These are phyloP conservation scores for Drechslerella stenobrocha DNA, from an alignment of 2,329 filamentous ascomycete species.

Conservation along the genomic window DNA sequence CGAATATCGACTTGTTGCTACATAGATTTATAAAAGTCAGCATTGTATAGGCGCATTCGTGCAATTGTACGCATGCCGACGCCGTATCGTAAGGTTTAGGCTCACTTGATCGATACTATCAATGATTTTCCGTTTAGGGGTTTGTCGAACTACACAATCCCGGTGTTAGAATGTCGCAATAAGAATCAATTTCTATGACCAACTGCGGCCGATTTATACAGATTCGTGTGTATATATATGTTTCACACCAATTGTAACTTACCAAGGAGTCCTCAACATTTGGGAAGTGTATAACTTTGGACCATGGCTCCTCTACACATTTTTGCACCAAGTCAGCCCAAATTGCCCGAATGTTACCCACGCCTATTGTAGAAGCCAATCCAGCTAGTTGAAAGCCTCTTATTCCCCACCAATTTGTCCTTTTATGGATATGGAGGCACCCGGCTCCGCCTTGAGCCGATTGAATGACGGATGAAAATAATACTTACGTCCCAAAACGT, in stretches of 20 bases:
- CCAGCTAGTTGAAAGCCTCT: too few species aligned
- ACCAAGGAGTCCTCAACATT: constrained; percentile 48
- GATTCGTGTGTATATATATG: too few species aligned
- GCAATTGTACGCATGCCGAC: too few species aligned
- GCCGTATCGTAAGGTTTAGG: too few species aligned
- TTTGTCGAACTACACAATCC: constrained; percentile 57
- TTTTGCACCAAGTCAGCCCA: not conserved
- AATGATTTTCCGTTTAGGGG: constrained; percentile 57
- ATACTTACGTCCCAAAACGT: constrained; percentile 50
- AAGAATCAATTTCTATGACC: too few species aligned
- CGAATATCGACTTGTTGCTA: constrained; percentile 64
- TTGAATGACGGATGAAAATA: not conserved
- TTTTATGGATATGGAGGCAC: too few species aligned
- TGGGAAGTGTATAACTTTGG: constrained; percentile 47
- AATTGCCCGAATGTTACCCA: not conserved
- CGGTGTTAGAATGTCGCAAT: not conserved
- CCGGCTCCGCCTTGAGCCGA: too few species aligned
- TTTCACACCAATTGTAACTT: too few species aligned
- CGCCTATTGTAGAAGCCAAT: too few species aligned
- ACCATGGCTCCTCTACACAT: constrained; percentile 48
- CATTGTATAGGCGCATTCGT: constrained; percentile 12
- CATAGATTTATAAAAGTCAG: not conserved
- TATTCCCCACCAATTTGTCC: too few species aligned
- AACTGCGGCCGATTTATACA: too few species aligned
- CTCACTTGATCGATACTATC: constrained; percentile 61